A percentile compares a stretch with the other conserved stretches of the same genome.
Evolutionary conservation across 805 yeast species (phyloP).

Genomic region (Cyberlindnera maritima): DNA sequence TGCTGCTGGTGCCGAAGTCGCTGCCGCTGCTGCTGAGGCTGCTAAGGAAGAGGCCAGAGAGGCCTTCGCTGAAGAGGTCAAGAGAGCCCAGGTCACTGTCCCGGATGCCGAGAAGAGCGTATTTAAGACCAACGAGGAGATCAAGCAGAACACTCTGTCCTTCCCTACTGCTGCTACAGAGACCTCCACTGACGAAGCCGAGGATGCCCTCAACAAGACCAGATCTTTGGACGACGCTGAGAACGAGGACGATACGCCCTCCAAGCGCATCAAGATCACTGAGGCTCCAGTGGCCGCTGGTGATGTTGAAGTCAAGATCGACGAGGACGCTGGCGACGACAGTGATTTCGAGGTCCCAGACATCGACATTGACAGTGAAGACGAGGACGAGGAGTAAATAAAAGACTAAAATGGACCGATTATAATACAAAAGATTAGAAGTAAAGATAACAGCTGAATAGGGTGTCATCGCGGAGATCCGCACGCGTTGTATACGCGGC

Average conservation of each 20-base stretch:
- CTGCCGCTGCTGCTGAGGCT: constrained; percentile 11
- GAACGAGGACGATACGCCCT: constrained; percentile 24
- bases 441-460: neutral
- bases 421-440: no score
- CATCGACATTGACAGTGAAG: constrained; percentile 40
- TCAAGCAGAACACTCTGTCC: constrained; percentile 18
- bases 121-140: constrained; percentile 26
- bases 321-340: constrained; percentile 29
- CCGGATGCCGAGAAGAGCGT: constrained; percentile 11
- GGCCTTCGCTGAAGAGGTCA: constrained; percentile 18
- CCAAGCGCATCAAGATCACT: constrained; percentile 25
- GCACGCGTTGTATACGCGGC: neutral
- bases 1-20: constrained; percentile 6
- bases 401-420: no score
- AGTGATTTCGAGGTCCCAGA: constrained; percentile 54
- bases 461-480: neutral
- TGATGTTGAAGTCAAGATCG: constrained; percentile 14
- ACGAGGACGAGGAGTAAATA: constrained; percentile 38
- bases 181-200: neutral
- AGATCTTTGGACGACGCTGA: constrained; percentile 22
- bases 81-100: constrained; percentile 10
- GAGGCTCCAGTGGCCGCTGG: constrained; percentile 4
- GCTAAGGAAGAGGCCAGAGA: constrained; percentile 14
- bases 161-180: constrained; percentile 18
- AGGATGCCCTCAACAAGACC: constrained; percentile 10